Base-by-base conservation (phyloP, 352 stramenopile genomes). In the Pythium scleroteichum region DNA sequence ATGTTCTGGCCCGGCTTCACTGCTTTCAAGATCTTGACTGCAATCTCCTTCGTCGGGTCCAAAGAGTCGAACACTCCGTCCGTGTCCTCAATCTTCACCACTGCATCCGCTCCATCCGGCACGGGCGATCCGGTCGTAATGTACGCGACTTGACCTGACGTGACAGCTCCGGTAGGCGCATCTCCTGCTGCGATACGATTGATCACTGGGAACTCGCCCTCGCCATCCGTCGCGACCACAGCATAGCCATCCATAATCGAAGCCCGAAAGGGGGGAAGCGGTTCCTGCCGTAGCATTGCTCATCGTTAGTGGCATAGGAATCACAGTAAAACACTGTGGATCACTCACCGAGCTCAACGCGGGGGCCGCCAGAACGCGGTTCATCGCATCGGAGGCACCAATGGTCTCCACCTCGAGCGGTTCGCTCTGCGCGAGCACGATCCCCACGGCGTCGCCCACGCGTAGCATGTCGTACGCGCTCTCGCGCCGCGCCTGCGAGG, bases 181-280 rank as follows among this genome's bases (percentile, higher is more conserved):
- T 81, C 64, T 4, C 86, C 88, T 7, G 88, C 88, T 1, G 78
- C 75, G 44, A 96, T 90, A 10, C 84, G 75, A 17, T 87, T 73
- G 3, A 82, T 49, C 6, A 96, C 72, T 32, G 75, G 67, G 33
- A 88, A 96, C 78, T 76, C 75, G 29, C 88, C 89, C 20, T 81
- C 71, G 53, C 86, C 86, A 38, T 96, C 85, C 8, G 81, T 76
- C n/a, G 88, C 82, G 2, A 96, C 70, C 0, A 99, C 88, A 7
- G 95, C 96, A 73, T 99, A 99, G 27, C 97, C 97, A 76, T 99
- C 97, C 95, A 99, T 99, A 48, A 99, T 98, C 41, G 92, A 98
- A 26, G 96, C 94, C n/a, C 89, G 90, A 65, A 98, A 98, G 5
- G 91, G 80, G 5, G 97, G 97, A 59, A 99, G 76, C n/a, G 93